phyloP scores from a whole-genome alignment of 1,139 yeast genomes.

The Debaryomycetaceae sp. region DNA sequence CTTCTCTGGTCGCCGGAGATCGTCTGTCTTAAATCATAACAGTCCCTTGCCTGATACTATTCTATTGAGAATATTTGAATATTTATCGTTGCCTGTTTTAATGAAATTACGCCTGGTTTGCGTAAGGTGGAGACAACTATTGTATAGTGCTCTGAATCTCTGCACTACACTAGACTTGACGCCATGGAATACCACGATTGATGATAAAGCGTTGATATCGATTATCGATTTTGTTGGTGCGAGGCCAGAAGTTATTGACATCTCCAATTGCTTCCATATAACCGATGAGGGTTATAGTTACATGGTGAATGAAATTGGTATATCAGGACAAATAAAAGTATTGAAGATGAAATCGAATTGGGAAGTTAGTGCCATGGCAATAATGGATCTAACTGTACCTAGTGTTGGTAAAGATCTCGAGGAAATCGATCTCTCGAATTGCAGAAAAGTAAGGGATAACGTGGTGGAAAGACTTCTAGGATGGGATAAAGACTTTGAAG shows the following conservation, averaged over 20 bases:
- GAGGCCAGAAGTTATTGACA: conserved; percentile 57
- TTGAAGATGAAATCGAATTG: conserved; percentile 67
- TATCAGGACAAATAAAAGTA: conserved; percentile 52
- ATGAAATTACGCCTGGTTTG: conserved; percentile 58
- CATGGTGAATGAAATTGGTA: conserved; percentile 68
- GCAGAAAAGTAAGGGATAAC: conserved; percentile 69
- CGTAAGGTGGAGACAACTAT: conserved; percentile 63
- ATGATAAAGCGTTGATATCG: conserved; percentile 52
- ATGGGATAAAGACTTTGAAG: conserved; percentile 27
- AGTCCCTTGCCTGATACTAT: conserved; percentile 60
- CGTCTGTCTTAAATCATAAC: conserved; percentile 49
- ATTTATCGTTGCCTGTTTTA: conserved; percentile 50
- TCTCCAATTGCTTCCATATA: conserved; percentile 72
- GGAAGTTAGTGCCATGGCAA: conserved; percentile 78
- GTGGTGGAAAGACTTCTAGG: conserved; percentile 67
- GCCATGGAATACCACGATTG: conserved; percentile 57
- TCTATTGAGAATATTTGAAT: conserved; percentile 49
- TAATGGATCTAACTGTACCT: conserved; percentile 70
- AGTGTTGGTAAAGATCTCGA: conserved; percentile 57
- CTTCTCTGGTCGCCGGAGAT: conserved; percentile 46
- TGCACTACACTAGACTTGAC: conserved; percentile 51
- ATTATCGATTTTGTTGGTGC: conserved; percentile 71
- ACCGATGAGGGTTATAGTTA: conserved; percentile 73
- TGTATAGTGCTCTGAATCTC: conserved; percentile 54
- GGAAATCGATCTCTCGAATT: conserved; percentile 65